Evolutionary conservation across 2,329 filamentous ascomycete species (phyloP).

Genomic region (Westerdykella sp.): DNA sequence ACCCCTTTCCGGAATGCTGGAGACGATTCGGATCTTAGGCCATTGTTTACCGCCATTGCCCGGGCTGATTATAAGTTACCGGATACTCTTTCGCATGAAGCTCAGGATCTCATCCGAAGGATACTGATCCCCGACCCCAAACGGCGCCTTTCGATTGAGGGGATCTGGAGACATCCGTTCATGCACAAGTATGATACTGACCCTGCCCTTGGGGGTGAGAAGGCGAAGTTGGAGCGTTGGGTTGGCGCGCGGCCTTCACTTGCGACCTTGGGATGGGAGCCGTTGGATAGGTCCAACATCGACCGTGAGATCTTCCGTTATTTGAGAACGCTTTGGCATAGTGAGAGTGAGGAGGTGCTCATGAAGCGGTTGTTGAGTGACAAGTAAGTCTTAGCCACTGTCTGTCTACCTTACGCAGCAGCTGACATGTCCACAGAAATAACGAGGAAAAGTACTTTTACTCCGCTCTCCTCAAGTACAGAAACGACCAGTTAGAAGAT

Average conservation of each 20-base stretch:
- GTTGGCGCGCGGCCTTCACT: constrained; percentile 46
- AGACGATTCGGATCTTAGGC: constrained; percentile 46
- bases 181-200: constrained; percentile 70
- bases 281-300: constrained; percentile 59
- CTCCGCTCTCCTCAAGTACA: constrained; percentile 72
- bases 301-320: constrained; percentile 78
- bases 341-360: constrained; percentile 66
- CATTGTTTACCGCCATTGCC: constrained; percentile 56
- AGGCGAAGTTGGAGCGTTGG: constrained; percentile 45
- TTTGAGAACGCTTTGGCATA: constrained; percentile 86
- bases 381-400: constrained; percentile 29
- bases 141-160: constrained; percentile 68
- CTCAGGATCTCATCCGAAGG: constrained; percentile 67
- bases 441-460: constrained; percentile 97
- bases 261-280: constrained; percentile 56
- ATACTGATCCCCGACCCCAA: constrained; percentile 77
- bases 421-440: constrained; percentile 45
- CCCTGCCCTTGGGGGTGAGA: constrained; percentile 60
- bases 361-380: constrained; percentile 56
- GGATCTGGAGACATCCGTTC: constrained; percentile 85
- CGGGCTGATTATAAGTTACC: constrained; percentile 46
- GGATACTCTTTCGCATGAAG: constrained; percentile 55
- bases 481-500: constrained; percentile 78
- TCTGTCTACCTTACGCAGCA: constrained; percentile 1
- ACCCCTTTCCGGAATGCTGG: constrained; percentile 65